Conservation (phyloP, 1,284 basidiomycete species). For the Taiwanofungus camphoratus region DNA sequence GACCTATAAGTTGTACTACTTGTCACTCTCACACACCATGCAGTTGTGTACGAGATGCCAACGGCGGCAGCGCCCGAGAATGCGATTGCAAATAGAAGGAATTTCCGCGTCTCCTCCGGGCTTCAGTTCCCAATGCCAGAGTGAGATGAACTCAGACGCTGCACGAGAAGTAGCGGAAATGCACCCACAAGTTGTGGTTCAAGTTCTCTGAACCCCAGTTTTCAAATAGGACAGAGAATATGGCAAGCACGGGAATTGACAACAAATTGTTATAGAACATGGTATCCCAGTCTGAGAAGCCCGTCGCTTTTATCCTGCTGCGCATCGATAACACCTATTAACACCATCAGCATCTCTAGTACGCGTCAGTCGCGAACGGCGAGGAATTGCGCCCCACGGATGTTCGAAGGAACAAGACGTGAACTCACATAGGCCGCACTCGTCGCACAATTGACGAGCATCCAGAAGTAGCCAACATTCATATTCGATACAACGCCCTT, state of each 20-base stretch:
- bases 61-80: conserved; percentile 97
- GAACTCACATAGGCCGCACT: conserved; percentile 86
- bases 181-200: conserved; percentile 78
- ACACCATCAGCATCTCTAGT: not conserved
- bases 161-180: not conserved
- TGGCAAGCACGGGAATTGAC: conserved; percentile 84
- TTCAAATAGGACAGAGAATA: conserved; percentile 85
- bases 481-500: conserved; percentile 50
- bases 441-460: conserved; percentile 87
- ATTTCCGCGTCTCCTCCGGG: conserved; percentile 75
- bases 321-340: conserved; percentile 89
- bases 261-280: conserved; percentile 99
- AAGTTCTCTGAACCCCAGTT: conserved; percentile 87
- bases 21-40: conserved; percentile 96
- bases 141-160: not conserved
- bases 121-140: conserved; percentile 36
- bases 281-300: conserved; percentile 98
- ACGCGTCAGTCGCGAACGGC: too few relatives aligned
- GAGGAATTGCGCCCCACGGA: not conserved
- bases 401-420: not conserved
- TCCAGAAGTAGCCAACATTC: conserved; percentile 93
- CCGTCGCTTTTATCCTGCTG: conserved; percentile 95
- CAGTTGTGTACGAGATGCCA: conserved; percentile 96
- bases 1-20: conserved; percentile 96
- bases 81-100: conserved; percentile 84